Evolutionary conservation across 169 alveolate genomes (phyloP), one percentile per base, ranked within the genome.

Genomic region (Plasmodium coatneyi): DNA sequence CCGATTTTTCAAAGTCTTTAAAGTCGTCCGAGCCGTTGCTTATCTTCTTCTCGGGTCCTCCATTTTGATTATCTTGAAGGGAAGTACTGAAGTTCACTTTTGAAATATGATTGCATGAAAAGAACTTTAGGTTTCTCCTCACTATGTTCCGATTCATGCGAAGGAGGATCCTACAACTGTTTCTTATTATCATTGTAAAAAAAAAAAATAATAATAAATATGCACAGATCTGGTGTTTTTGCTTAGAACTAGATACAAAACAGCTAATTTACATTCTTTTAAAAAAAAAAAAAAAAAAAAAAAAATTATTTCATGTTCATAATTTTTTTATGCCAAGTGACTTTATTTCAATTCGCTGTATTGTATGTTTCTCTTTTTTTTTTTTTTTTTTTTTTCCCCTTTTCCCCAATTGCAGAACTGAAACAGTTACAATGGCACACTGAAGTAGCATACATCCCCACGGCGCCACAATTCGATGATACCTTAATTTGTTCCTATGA

Each of bases 1-100:
- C 94, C 54, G 94, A 54, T 49, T 89, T 89, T 79, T 89, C 94
- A 89, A 89, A 89, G 54, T 78, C 90, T 32, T 52, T 89, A 89
- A 43, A 89, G 22, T 79, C 90, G 32, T 79, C 49, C 22, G 12
- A 39, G 54, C 22, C 41, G 32, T 70, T 78, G 16, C 19, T 7
- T 12, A 32, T 66, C 41, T 30, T 36, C 9, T 72, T 19, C 46
- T 78, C 87, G 4, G 49, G 46, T n/a, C 22, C 71, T 25, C 82
- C 90, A 66, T 78, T 80, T 56, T 89, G 60, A 39, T 89, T 78
- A 79, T 78, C 82, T 36, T 56, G 36, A 30, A 16, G 22, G 6
- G 94, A 78, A 66, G 30, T 49, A 49, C 82, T 78, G 46, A 89
- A 56, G 72, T 89, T 60, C 32, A n/a, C 72, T 79, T 89, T 89